Evolutionary conservation across 1,284 basidiomycete genomes (phyloP).

Genomic region (Cryptococcus sp.): DNA sequence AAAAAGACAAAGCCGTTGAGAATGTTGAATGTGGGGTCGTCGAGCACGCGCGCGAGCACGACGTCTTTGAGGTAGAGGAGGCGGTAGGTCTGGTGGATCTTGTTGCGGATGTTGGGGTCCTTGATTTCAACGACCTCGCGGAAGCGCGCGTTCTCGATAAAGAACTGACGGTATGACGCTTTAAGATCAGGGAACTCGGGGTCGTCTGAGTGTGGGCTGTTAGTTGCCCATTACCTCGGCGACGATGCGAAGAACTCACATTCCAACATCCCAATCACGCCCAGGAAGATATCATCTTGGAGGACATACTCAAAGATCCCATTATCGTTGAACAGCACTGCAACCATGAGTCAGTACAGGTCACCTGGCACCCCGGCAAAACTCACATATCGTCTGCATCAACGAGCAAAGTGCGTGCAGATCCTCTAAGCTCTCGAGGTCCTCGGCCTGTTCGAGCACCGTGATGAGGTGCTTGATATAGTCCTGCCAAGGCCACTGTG

Average conservation of each 20-base stretch:
- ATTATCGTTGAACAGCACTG: slow-evolving; percentile 94
- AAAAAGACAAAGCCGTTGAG: slow-evolving; percentile 97
- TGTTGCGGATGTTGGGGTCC: slow-evolving; percentile 68
- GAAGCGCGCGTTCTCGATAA: slow-evolving; percentile 74
- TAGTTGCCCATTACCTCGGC: neutral
- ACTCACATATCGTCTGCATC: slow-evolving; percentile 91
- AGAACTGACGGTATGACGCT: slow-evolving; percentile 92
- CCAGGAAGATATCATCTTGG: slow-evolving; percentile 87
- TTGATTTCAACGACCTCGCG: slow-evolving; percentile 79
- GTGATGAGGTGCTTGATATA: slow-evolving; percentile 84
- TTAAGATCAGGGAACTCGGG: slow-evolving; percentile 94
- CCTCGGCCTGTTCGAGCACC: slow-evolving; percentile 83
- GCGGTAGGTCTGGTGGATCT: slow-evolving; percentile 95
- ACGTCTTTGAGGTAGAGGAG: slow-evolving; percentile 97
- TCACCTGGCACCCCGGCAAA: too few species aligned
- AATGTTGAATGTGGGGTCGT: slow-evolving; percentile 95
- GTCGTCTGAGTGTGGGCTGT: slow-evolving; percentile 67
- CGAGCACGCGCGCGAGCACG: slow-evolving; percentile 86
- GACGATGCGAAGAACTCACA: slow-evolving; percentile 60
- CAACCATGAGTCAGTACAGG: slow-evolving; percentile 4
- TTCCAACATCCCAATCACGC: slow-evolving; percentile 94
- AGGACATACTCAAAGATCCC: slow-evolving; percentile 91
- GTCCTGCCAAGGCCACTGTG: slow-evolving; percentile 54
- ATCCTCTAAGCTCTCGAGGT: slow-evolving; percentile 81
- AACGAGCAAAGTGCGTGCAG: slow-evolving; percentile 86